These are phyloP conservation scores for Saussurea involucrata DNA, from an alignment of 129 eudicot species.

Conservation along the genomic window DNA sequence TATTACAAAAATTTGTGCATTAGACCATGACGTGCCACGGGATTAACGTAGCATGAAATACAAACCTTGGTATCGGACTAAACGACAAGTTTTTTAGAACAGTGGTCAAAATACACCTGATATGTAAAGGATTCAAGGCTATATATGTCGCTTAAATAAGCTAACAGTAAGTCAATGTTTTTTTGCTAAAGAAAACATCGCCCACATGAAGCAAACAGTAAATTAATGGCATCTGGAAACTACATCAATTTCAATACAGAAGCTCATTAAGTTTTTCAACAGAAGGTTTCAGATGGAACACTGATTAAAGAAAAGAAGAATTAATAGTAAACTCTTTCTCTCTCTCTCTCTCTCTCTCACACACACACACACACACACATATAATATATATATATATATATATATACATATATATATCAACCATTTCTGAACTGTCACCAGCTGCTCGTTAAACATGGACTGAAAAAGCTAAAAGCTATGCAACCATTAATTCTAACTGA, in stretches of 20 bases:
- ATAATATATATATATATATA: neutral
- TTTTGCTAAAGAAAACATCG: slow-evolving; percentile 24
- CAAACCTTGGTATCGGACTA: no score
- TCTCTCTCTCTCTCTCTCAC: slow-evolving; percentile 1
- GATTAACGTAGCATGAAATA: no score
- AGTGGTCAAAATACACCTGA: neutral
- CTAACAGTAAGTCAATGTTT: slow-evolving; percentile 16
- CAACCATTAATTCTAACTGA: slow-evolving; percentile 53
- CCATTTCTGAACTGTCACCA: neutral
- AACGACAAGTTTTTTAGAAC: no score
- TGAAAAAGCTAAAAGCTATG: slow-evolving; percentile 44
- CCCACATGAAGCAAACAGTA: slow-evolving; percentile 21
- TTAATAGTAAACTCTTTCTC: slow-evolving; percentile 14
- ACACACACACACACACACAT: neutral
- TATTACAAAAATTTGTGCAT: no score
- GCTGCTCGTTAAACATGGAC: slow-evolving; percentile 19
- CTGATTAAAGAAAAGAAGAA: slow-evolving; percentile 17
- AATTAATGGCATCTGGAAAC: slow-evolving; percentile 9
- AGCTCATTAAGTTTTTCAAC: slow-evolving; percentile 22
- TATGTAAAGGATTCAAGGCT: neutral
- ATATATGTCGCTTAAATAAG: neutral
- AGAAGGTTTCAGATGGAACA: slow-evolving; percentile 19
- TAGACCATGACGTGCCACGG: no score
- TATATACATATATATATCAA: neutral
- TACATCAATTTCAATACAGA: slow-evolving; percentile 12